Base-by-base conservation (phyloP, 148 eudicot species). In the Nyssa sinensis region DNA sequence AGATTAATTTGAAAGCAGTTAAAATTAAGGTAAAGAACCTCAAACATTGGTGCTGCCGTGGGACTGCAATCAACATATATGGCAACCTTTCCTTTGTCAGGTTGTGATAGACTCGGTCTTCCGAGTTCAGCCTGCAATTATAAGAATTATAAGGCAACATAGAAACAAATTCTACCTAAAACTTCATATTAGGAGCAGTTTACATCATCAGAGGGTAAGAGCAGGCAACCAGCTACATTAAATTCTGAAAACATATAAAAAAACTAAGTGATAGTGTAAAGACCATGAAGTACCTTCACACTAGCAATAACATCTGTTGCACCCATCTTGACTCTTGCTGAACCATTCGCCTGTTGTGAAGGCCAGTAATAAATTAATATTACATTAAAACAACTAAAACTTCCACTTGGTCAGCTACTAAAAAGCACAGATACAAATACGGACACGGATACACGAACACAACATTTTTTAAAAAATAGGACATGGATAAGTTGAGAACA, bases 261-360 rank as follows among this genome's bases (percentile, higher is more conserved):
- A 19, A 24, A 29, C 41, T 12, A 63, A 23, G 53, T 39, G 66
- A 10, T 49, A 35, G 25, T 17, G 31, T 9, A 63, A 3, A 58
- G 25, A 70, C 30, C 29, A 62, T 61, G 24, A 41, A 31, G 51
- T 82, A 94, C 97, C 98, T 95, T 95, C 31, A 95, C 94, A 75
- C 98, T 89, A 60, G 97, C 99, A 75, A 93, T 89, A 41, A 89
- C 97, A 74, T 95, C 94, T 3, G 98, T 93, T 33, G 84, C 90
- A 67, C 97, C 97, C 64, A 92, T 81, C 75, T 80, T 88, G 19
- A 95, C 91, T 84, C 93, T 86, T n/a, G 99, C 97, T 2, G 98
- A 95, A 27, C 99, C 99, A 86, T 86, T 89, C 64, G 97, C 98
- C 97, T 94, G 81, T 62, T 51, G 73, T 35, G 14, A 80, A 47